These are phyloP conservation scores for Mycena floridula DNA, from an alignment of 768 basidiomycete species.

Conservation along the genomic window DNA sequence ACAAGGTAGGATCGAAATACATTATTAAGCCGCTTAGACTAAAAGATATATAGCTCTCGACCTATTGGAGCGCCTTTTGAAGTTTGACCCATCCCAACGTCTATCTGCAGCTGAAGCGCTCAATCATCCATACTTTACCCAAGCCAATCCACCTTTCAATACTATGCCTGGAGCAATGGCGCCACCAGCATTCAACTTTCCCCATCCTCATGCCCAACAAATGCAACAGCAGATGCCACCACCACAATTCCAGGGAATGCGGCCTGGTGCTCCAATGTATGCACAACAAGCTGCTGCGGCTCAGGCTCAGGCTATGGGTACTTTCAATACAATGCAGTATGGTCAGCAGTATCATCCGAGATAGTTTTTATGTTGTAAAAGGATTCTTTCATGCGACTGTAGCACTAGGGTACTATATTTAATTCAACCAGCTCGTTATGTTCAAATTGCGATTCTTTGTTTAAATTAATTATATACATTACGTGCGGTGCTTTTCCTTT, in stretches of 20 bases:
- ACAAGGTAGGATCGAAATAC: slow-evolving; percentile 45
- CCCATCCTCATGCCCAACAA: slow-evolving; percentile 55
- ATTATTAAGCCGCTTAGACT: neutral
- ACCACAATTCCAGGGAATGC: slow-evolving; percentile 19
- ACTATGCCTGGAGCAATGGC: slow-evolving; percentile 53
- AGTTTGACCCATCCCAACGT: slow-evolving; percentile 92
- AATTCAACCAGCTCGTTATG: no score
- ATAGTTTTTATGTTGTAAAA: no score
- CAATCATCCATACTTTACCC: slow-evolving; percentile 86
- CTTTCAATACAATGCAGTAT: no score
- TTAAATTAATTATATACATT: no score
- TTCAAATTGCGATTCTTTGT: no score
- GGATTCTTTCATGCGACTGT: no score
- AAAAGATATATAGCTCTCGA: slow-evolving; percentile 64
- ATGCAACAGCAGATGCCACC: slow-evolving; percentile 40
- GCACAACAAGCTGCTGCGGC: slow-evolving; percentile 28
- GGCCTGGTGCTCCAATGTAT: slow-evolving; percentile 14
- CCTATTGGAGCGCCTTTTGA: slow-evolving; percentile 88
- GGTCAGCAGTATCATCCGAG: no score
- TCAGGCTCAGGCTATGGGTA: slow-evolving; percentile 28
- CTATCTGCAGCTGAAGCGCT: slow-evolving; percentile 90
- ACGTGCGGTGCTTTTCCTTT: no score
- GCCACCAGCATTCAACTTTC: slow-evolving; percentile 63
- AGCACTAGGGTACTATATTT: no score
- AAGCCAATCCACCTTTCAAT: slow-evolving; percentile 36